A percentile compares a stretch with the other conserved stretches of the same genome.
phyloP scores from a whole-genome alignment of 139 green algal genomes.

The Closterium sp. region DNA sequence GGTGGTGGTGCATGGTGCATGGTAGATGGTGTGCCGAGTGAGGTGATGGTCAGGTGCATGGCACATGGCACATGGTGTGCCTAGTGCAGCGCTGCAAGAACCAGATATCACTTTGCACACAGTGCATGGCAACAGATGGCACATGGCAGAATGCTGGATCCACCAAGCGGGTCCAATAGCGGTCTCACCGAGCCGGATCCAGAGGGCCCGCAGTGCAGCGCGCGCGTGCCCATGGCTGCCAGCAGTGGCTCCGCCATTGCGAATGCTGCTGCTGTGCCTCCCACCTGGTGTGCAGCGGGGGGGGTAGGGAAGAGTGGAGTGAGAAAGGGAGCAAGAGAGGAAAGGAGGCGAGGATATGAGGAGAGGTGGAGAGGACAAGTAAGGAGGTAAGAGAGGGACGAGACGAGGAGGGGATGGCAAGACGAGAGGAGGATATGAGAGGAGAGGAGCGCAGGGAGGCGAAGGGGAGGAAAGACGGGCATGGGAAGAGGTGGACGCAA shows the following conservation, averaged over 20 bases:
- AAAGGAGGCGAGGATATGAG: too few relatives aligned
- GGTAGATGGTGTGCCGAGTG: background rate
- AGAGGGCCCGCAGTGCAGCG: conserved; percentile 62
- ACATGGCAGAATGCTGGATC: background rate
- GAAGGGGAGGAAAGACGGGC: background rate
- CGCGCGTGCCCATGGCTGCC: conserved; percentile 61
- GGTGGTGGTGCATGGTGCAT: too few relatives aligned
- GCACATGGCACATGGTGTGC: background rate
- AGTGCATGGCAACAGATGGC: background rate
- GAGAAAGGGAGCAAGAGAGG: background rate
- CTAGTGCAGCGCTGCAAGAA: background rate
- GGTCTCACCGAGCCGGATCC: conserved; percentile 52
- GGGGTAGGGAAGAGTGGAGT: background rate
- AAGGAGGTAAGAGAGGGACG: background rate
- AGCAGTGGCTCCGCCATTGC: conserved; percentile 58
- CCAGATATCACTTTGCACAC: background rate
- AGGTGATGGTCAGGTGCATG: background rate
- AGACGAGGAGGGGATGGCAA: too few relatives aligned
- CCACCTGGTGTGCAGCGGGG: conserved; percentile 40
- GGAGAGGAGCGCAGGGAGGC: too few relatives aligned
- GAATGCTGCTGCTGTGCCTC: conserved; percentile 57
- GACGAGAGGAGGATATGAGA: too few relatives aligned
- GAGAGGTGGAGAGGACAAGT: too few relatives aligned
- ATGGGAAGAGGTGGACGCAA: background rate
- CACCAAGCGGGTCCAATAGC: too few relatives aligned